Evolutionary conservation across 2,329 filamentous ascomycete species (phyloP).

Genomic region (Curvularia sp.): DNA sequence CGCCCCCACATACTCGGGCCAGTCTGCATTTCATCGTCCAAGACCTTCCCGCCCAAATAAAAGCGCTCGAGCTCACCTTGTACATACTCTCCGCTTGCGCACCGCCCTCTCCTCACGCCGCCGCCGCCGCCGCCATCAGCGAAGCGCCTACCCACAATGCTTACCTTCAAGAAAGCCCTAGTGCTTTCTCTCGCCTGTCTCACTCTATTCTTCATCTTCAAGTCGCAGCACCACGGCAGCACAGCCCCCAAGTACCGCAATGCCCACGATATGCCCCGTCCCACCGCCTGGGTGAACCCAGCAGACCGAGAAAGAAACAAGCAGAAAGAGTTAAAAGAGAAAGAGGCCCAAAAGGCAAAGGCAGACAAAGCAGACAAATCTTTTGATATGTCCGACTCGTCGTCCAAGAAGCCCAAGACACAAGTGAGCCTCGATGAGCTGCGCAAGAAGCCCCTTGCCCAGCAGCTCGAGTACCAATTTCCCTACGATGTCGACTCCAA

Average conservation of each 20-base stretch:
- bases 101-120: constrained; percentile 2
- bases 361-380: constrained; percentile 37
- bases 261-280: constrained; percentile 48
- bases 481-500: constrained; percentile 87
- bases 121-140: constrained; percentile 3
- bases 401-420: constrained; percentile 54
- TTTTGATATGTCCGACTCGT: constrained; percentile 40
- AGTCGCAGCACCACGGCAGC: constrained; percentile 61
- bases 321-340: constrained; percentile 20
- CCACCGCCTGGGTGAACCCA: constrained; percentile 43
- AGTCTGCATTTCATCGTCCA: background rate
- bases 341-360: constrained; percentile 18
- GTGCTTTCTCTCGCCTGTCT: constrained; percentile 74
- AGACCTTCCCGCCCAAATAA: no score
- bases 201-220: constrained; percentile 73
- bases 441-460: constrained; percentile 73
- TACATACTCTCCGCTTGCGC: constrained; percentile 7
- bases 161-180: constrained; percentile 79
- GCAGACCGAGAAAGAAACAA: constrained; percentile 20
- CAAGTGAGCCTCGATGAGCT: constrained; percentile 74
- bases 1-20: background rate
- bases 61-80: background rate
- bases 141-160: constrained; percentile 62
- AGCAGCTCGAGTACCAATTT: constrained; percentile 90
- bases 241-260: constrained; percentile 42